phyloP scores from a whole-genome alignment of 1,139 yeast species.

The Saccharomycopsis hybrid region DNA sequence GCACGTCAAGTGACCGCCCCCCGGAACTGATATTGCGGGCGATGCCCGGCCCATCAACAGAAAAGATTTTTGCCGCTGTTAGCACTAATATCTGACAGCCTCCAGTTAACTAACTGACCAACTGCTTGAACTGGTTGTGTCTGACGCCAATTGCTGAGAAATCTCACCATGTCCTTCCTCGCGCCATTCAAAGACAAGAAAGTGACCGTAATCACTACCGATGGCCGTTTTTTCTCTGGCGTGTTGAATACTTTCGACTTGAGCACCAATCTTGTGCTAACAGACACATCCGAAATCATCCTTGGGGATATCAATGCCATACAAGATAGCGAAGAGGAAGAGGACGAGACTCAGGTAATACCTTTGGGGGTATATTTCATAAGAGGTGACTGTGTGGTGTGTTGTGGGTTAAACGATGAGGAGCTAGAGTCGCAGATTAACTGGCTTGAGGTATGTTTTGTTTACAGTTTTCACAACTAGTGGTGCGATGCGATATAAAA shows the following conservation, averaged over 20 bases:
- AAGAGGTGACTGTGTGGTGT: conserved; percentile 78
- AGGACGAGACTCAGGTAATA: conserved; percentile 45
- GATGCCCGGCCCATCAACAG: no score
- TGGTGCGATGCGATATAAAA: neutral
- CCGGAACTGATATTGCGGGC: no score
- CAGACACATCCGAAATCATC: conserved; percentile 51
- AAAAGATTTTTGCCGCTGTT: no score
- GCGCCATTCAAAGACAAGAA: conserved; percentile 28
- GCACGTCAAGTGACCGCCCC: no score
- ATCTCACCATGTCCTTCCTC: conserved; percentile 15
- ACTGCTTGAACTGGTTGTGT: no score
- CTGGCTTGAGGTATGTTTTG: conserved; percentile 44
- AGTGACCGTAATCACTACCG: conserved; percentile 76
- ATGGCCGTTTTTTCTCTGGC: conserved; percentile 68
- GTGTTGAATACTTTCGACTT: conserved; percentile 76
- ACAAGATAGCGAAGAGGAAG: conserved; percentile 28
- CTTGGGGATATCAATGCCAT: conserved; percentile 26
- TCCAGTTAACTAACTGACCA: no score
- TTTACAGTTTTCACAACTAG: neutral
- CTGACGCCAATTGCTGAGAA: no score
- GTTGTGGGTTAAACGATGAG: conserved; percentile 66
- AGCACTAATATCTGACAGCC: no score
- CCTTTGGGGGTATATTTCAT: conserved; percentile 61
- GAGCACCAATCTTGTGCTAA: conserved; percentile 64
- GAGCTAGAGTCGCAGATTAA: conserved; percentile 43